Conservation (phyloP, 2,329 filamentous ascomycete species). For the Colletotrichum sp. region DNA sequence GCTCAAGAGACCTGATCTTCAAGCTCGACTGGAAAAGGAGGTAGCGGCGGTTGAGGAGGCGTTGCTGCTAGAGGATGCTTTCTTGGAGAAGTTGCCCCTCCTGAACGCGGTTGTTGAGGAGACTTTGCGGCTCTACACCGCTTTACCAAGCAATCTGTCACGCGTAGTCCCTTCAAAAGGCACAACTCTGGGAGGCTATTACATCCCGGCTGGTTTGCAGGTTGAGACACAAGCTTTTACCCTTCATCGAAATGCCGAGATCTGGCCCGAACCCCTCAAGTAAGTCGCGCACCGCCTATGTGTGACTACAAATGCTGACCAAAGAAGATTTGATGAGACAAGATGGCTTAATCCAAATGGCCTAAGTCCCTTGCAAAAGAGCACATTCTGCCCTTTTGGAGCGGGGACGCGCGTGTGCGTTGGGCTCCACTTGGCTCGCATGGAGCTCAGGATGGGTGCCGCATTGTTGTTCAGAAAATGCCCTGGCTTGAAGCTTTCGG, state of each 20-base stretch:
- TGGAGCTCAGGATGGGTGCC: slow-evolving; percentile 57
- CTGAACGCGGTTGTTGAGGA: slow-evolving; percentile 51
- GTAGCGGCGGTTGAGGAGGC: slow-evolving; percentile 23
- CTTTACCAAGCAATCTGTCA: slow-evolving; percentile 42
- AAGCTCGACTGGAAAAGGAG: slow-evolving; percentile 36
- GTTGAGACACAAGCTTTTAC: slow-evolving; percentile 50
- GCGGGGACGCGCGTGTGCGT: slow-evolving; percentile 53
- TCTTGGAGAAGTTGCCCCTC: slow-evolving; percentile 40
- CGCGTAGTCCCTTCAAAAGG: slow-evolving; percentile 45
- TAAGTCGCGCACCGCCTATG: background rate
- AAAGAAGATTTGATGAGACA: background rate
- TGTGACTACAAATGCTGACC: background rate
- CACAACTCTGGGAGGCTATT: slow-evolving; percentile 39
- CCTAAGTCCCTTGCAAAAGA: slow-evolving; percentile 42
- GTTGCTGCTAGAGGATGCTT: slow-evolving; percentile 28
- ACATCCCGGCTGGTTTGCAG: slow-evolving; percentile 41
- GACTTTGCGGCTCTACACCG: slow-evolving; percentile 46
- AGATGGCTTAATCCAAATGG: background rate
- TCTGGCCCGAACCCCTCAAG: slow-evolving; percentile 45
- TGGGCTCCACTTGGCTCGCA: slow-evolving; percentile 61
- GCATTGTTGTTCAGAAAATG: slow-evolving; percentile 58
- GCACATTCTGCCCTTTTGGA: slow-evolving; percentile 57
- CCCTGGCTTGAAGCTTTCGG: slow-evolving; percentile 32
- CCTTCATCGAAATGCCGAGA: slow-evolving; percentile 45
- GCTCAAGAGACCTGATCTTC: slow-evolving; percentile 32